These are phyloP conservation scores for Cichorium intybus DNA, from an alignment of 140 eudicot species.

Conservation along the genomic window DNA sequence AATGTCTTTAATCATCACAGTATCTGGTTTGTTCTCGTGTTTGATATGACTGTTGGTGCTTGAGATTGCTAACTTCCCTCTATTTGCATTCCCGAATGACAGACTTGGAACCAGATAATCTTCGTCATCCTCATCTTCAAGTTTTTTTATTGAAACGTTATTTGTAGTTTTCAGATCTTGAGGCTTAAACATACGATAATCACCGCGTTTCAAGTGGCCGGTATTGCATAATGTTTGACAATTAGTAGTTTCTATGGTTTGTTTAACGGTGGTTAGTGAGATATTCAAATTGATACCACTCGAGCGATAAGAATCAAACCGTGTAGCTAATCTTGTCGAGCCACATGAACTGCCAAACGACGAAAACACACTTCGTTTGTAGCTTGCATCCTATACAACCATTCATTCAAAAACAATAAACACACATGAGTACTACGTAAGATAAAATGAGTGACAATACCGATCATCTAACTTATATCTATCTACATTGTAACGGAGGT, in stretches of 20 bases:
- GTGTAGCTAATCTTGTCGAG: slow-evolving; percentile 34
- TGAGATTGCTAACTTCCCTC: slow-evolving; percentile 18
- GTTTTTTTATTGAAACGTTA: slow-evolving; percentile 22
- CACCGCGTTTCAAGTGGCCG: slow-evolving; percentile 14
- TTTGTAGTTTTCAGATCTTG: slow-evolving; percentile 15
- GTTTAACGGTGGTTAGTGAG: slow-evolving; percentile 30
- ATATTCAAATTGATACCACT: slow-evolving; percentile 34
- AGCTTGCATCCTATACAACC: slow-evolving; percentile 37
- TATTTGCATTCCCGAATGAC: slow-evolving; percentile 21
- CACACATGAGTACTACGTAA: not conserved
- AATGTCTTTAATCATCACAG: slow-evolving; percentile 9
- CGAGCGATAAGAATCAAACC: slow-evolving; percentile 37
- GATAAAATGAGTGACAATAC: not conserved
- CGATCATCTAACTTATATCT: not conserved
- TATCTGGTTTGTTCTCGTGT: slow-evolving; percentile 17
- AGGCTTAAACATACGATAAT: slow-evolving; percentile 21
- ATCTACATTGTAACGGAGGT: not conserved
- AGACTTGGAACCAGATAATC: slow-evolving; percentile 38
- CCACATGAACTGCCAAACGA: slow-evolving; percentile 31
- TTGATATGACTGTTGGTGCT: slow-evolving; percentile 19
- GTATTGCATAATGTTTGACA: slow-evolving; percentile 28
- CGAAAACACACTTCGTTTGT: slow-evolving; percentile 41
- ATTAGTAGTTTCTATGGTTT: slow-evolving; percentile 25
- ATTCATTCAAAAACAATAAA: slow-evolving; percentile 6
- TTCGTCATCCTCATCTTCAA: slow-evolving; percentile 43